phyloP scores from a whole-genome alignment of 768 basidiomycete genomes.

The Macrolepiota fuliginosa region DNA sequence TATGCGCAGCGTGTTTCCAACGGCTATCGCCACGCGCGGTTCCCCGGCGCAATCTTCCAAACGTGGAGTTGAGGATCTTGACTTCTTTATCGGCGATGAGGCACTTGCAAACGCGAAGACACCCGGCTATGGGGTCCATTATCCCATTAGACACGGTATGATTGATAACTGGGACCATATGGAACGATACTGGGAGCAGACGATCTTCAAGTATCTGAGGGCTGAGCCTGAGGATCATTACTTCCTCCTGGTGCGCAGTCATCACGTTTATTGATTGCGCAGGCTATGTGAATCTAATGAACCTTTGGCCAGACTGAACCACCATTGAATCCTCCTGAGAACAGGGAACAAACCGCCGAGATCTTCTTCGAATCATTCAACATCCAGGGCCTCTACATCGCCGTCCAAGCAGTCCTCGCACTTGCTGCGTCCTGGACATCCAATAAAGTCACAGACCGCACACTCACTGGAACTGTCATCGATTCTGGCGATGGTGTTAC shows the following conservation, averaged over 20 bases:
- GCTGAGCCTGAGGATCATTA: slow-evolving; percentile 99
- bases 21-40: slow-evolving; percentile 91
- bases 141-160: slow-evolving; percentile 96
- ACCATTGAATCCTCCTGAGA: slow-evolving; percentile 96
- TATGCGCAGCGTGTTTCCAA: slow-evolving; percentile 83
- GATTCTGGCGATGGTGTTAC: slow-evolving; percentile 99
- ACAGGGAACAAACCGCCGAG: slow-evolving; percentile 97
- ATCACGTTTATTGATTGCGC: not conserved
- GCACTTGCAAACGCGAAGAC: slow-evolving; percentile 96
- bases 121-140: slow-evolving; percentile 89
- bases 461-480: slow-evolving; percentile 95
- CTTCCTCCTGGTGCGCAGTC: slow-evolving; percentile 81
- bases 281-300: not conserved
- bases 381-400: slow-evolving; percentile 97
- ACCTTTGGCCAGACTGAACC: slow-evolving; percentile 80
- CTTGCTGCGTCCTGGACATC: slow-evolving; percentile 98
- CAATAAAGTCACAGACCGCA: slow-evolving; percentile 84
- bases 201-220: slow-evolving; percentile 98
- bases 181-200: slow-evolving; percentile 99
- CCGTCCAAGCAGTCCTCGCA: slow-evolving; percentile 97
- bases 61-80: slow-evolving; percentile 96
- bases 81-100: slow-evolving; percentile 99
- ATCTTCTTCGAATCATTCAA: slow-evolving; percentile 99
- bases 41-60: slow-evolving; percentile 72
- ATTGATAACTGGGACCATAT: slow-evolving; percentile 99